Evolutionary conservation across 139 green algal species (phyloP).

Genomic region (Picochlorum costavermella): DNA sequence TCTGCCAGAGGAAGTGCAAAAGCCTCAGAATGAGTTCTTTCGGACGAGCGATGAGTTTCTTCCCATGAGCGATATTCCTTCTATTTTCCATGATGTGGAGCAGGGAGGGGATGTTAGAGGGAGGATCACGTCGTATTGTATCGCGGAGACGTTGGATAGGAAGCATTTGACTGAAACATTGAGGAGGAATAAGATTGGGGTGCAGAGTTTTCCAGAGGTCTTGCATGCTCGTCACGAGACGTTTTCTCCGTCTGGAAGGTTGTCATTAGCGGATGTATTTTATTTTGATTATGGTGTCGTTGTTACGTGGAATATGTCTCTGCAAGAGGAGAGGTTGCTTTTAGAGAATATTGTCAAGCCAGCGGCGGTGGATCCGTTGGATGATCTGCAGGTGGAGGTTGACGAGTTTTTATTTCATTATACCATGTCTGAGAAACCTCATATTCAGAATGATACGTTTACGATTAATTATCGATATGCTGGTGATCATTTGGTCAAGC

Average conservation of each 20-base stretch:
- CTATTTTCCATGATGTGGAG: constrained; percentile 31
- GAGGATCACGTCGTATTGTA: constrained; percentile 56
- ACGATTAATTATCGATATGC: constrained; percentile 45
- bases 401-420: constrained; percentile 52
- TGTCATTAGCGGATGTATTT: constrained; percentile 27
- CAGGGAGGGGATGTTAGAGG: constrained; percentile 12
- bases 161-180: constrained; percentile 20
- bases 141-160: constrained; percentile 44
- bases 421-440: constrained; percentile 42
- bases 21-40: too few relatives aligned
- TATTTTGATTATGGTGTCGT: constrained; percentile 74
- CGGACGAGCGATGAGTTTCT: too few relatives aligned
- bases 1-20: constrained; percentile 30
- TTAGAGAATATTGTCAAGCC: constrained; percentile 9
- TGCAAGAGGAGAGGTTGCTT: constrained; percentile 31
- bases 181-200: not conserved
- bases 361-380: constrained; percentile 34
- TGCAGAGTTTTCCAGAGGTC: constrained; percentile 40
- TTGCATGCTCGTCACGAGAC: constrained; percentile 29
- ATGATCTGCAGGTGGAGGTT: constrained; percentile 19
- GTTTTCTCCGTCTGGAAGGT: not conserved
- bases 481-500: constrained; percentile 48
- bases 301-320: constrained; percentile 53
- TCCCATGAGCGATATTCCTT: not conserved
- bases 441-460: constrained; percentile 81